Evolutionary conservation across 129 eudicot species (phyloP).

Genomic region (Erigeron canadensis): DNA sequence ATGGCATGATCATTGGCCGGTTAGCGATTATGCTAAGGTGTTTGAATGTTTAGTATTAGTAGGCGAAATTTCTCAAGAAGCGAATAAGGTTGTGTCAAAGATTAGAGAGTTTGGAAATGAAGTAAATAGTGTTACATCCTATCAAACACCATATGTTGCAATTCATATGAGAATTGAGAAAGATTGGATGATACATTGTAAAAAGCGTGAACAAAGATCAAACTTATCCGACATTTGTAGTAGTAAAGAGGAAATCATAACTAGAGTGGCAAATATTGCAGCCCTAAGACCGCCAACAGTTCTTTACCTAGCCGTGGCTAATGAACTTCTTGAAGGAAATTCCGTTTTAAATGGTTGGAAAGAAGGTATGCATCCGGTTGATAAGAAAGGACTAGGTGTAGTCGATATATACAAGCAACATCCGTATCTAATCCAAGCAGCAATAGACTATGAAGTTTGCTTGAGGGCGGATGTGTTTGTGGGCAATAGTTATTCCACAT

Average conservation of each 20-base stretch:
- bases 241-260: slow-evolving; percentile 74
- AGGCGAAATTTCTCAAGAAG: slow-evolving; percentile 70
- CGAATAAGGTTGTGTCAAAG: slow-evolving; percentile 66
- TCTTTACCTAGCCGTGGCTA: slow-evolving; percentile 85
- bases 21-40: slow-evolving; percentile 71
- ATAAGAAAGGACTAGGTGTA: slow-evolving; percentile 74
- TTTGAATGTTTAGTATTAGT: slow-evolving; percentile 79
- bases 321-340: slow-evolving; percentile 75
- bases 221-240: slow-evolving; percentile 70
- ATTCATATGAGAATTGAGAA: slow-evolving; percentile 99
- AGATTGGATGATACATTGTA: slow-evolving; percentile 99
- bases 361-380: slow-evolving; percentile 64
- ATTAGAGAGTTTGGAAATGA: slow-evolving; percentile 54
- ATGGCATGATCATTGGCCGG: slow-evolving; percentile 99
- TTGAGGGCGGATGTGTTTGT: slow-evolving; percentile 74
- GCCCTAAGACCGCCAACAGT: slow-evolving; percentile 44
- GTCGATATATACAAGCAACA: slow-evolving; percentile 50
- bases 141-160: slow-evolving; percentile 58
- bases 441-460: slow-evolving; percentile 94
- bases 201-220: slow-evolving; percentile 64
- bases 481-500: slow-evolving; percentile 92
- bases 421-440: slow-evolving; percentile 77
- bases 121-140: neutral
- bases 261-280: slow-evolving; percentile 57
- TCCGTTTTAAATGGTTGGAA: slow-evolving; percentile 70